These are phyloP conservation scores for Phytophthora tubulina DNA, from an alignment of 352 stramenopile species.

Conservation along the genomic window DNA sequence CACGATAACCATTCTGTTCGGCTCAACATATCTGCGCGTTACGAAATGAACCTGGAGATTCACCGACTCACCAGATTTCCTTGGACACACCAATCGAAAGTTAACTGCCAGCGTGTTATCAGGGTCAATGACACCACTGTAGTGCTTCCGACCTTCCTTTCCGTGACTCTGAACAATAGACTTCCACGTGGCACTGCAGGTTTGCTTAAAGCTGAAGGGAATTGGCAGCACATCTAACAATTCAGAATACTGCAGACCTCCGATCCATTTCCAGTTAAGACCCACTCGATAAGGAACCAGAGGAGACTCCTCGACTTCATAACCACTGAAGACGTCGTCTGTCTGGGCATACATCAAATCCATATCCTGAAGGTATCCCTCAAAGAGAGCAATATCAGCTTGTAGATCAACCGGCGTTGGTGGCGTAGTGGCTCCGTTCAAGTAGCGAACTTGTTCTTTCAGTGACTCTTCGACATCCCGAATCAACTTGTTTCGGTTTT, in stretches of 20 bases:
- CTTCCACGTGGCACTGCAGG: neutral
- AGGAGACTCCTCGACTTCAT: neutral
- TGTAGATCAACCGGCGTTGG: neutral
- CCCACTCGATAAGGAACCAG: neutral
- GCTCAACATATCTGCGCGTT: neutral
- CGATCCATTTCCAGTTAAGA: neutral
- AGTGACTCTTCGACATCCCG: neutral
- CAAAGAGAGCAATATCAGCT: conserved; percentile 4
- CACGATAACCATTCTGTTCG: neutral
- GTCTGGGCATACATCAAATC: neutral
- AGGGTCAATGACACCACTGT: neutral
- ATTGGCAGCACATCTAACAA: conserved; percentile 1
- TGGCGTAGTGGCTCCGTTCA: neutral
- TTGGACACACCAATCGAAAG: neutral
- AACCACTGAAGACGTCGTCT: neutral
- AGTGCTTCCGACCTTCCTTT: conserved; percentile 2
- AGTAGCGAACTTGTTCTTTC: neutral
- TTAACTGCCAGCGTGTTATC: neutral
- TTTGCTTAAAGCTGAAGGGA: neutral
- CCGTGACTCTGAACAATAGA: neutral
- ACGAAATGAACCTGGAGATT: conserved; percentile 1
- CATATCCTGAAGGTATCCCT: conserved; percentile 4
- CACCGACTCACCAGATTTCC: neutral
- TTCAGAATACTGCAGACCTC: neutral
- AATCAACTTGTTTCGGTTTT: neutral